These are phyloP conservation scores for Dichotomocladium elegans DNA, from an alignment of 371 early-diverging fungal genomes.

Conservation along the genomic window DNA sequence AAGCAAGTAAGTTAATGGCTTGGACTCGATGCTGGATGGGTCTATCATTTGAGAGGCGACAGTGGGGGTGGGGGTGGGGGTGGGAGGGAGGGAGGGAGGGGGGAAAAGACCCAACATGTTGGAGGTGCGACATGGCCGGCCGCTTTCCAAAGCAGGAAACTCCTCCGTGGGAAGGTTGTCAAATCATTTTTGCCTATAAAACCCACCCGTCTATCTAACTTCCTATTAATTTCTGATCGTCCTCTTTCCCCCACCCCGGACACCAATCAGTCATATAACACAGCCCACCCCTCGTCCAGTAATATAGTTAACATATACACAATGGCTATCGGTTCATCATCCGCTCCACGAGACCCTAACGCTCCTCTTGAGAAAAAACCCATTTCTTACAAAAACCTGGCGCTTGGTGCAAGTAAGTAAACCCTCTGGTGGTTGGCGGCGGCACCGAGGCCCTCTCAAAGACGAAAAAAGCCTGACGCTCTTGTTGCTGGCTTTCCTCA, in stretches of 20 bases:
- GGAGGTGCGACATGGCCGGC: not conserved
- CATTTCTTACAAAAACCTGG: slow-evolving; percentile 60
- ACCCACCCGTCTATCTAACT: not conserved
- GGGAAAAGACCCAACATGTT: slow-evolving; percentile 1
- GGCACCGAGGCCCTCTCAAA: no score
- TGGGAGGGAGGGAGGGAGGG: no score
- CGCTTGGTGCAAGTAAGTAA: slow-evolving; percentile 48
- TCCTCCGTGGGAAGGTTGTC: slow-evolving; percentile 1
- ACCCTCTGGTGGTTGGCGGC: no score
- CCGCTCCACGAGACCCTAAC: slow-evolving; percentile 19
- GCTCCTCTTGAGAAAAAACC: slow-evolving; percentile 49
- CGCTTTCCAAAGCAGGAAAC: slow-evolving; percentile 8
- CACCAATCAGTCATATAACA: not conserved
- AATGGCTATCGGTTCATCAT: not conserved
- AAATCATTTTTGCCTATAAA: not conserved
- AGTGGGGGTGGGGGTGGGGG: not conserved
- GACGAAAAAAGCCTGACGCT: not conserved
- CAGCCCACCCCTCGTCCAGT: not conserved
- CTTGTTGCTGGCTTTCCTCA: slow-evolving; percentile 1
- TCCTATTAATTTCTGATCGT: no score
- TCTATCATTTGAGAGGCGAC: no score
- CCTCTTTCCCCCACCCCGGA: no score
- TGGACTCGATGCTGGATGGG: no score
- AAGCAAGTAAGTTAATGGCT: no score
- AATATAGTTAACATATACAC: not conserved